These are phyloP conservation scores for Pseudogymnoascus sp. DNA, from an alignment of 2,329 filamentous ascomycete species.

Conservation along the genomic window DNA sequence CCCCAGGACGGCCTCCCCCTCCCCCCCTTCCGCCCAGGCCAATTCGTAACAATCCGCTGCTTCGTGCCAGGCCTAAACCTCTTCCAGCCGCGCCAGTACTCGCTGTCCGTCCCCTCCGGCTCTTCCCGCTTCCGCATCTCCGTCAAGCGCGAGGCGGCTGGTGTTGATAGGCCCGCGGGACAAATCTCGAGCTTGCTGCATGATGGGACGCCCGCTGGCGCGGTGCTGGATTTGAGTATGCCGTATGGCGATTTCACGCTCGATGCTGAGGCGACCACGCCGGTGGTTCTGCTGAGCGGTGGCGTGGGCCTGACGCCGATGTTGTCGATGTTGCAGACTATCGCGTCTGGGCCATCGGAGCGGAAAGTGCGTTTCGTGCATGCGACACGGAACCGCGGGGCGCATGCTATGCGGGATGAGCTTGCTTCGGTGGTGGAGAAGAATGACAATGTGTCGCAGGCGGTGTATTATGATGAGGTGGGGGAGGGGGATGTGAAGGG, in stretches of 20 bases:
- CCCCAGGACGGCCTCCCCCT: slow-evolving; percentile 53
- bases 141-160: slow-evolving; percentile 55
- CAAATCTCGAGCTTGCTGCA: slow-evolving; percentile 49
- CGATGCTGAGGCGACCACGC: slow-evolving; percentile 40
- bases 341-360: slow-evolving; percentile 23
- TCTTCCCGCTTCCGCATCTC: slow-evolving; percentile 58
- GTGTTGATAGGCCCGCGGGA: slow-evolving; percentile 34
- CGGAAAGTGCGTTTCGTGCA: slow-evolving; percentile 57
- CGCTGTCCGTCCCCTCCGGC: slow-evolving; percentile 53
- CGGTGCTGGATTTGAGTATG: slow-evolving; percentile 47
- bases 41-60: slow-evolving; percentile 63
- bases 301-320: slow-evolving; percentile 63
- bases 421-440: slow-evolving; percentile 28
- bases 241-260: slow-evolving; percentile 57
- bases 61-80: slow-evolving; percentile 54
- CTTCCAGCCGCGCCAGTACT: slow-evolving; percentile 68
- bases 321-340: slow-evolving; percentile 55
- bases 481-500: slow-evolving; percentile 5
- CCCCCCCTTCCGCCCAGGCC: slow-evolving; percentile 58
- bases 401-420: slow-evolving; percentile 49
- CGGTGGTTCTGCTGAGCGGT: slow-evolving; percentile 58
- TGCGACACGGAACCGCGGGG: slow-evolving; percentile 43
- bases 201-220: slow-evolving; percentile 40
- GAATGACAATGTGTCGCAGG: not conserved
- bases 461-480: slow-evolving; percentile 8